Percentiles rank a stretch among this genome's conserved stretches.
Conservation (phyloP, 108 stramenopile species). For the Cyclotella cryptica region DNA sequence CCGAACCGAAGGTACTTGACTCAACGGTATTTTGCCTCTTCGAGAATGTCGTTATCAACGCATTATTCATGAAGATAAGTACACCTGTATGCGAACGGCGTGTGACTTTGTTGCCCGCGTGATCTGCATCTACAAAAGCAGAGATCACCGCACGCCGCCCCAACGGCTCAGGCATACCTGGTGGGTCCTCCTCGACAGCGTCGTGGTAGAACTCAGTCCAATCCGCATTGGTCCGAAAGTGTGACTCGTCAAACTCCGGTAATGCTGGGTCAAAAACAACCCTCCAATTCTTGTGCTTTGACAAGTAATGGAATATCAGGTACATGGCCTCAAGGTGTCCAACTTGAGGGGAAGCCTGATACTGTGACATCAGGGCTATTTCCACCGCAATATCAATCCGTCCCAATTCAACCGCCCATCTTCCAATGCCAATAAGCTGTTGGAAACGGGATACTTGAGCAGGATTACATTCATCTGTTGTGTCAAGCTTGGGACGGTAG, state of each 20-base stretch:
- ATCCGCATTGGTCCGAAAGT: background rate
- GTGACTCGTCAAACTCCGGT: background rate
- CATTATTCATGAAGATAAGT: constrained; percentile 46
- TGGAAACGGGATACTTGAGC: background rate
- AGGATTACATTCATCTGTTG: background rate
- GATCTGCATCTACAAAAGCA: constrained; percentile 49
- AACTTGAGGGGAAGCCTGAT: constrained; percentile 23
- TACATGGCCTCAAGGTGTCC: constrained; percentile 54
- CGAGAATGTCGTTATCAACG: constrained; percentile 35
- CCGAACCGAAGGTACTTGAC: constrained; percentile 50
- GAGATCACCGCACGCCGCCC: constrained; percentile 37
- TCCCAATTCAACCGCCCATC: constrained; percentile 46
- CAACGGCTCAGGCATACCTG: constrained; percentile 40
- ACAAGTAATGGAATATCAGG: constrained; percentile 7
- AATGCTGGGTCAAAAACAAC: constrained; percentile 1
- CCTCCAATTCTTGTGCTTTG: background rate
- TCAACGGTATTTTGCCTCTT: constrained; percentile 60
- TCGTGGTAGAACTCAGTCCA: constrained; percentile 32
- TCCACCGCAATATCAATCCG: constrained; percentile 30
- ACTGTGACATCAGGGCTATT: constrained; percentile 45
- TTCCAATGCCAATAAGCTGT: constrained; percentile 22
- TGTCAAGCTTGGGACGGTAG: constrained; percentile 28
- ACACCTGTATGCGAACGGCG: constrained; percentile 50
- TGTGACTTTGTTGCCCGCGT: constrained; percentile 49
- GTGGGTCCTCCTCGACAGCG: constrained; percentile 35